Conservation (phyloP, 2,329 filamentous ascomycete genomes). For the Ilyonectria mors-panacis region DNA sequence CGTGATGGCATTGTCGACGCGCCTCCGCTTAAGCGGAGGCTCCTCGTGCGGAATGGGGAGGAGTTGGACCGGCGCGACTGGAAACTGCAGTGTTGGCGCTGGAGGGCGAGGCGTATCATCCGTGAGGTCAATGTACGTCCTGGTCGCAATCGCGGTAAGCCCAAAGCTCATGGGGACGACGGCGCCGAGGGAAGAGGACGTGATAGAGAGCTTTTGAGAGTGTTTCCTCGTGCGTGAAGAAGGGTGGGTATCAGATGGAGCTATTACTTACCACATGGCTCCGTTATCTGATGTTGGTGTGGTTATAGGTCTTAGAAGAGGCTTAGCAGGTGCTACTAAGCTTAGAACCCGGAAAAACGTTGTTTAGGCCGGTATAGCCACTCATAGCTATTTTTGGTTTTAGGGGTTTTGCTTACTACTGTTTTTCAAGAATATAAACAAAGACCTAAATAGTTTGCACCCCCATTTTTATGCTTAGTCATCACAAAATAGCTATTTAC, state of each 20-base stretch:
- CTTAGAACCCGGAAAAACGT: conserved; percentile 27
- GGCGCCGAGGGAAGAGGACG: conserved; percentile 12
- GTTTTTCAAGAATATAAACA: background rate
- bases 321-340: conserved; percentile 11
- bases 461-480: too few species aligned
- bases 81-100: conserved; percentile 10
- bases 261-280: conserved; percentile 43
- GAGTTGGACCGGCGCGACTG: conserved; percentile 28
- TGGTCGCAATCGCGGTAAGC: conserved; percentile 45
- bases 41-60: conserved; percentile 36
- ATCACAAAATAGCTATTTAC: background rate
- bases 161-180: conserved; percentile 45
- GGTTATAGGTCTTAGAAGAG: conserved; percentile 17
- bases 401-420: too few species aligned
- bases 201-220: conserved; percentile 9
- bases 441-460: too few species aligned
- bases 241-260: conserved; percentile 7
- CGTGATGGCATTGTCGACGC: conserved; percentile 42
- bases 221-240: conserved; percentile 20
- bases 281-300: conserved; percentile 32
- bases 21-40: conserved; percentile 51
- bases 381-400: background rate
- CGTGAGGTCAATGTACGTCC: conserved; percentile 50
- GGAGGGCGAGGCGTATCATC: conserved; percentile 33
- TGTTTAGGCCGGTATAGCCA: conserved; percentile 6